Percentiles rank a stretch among this genome's conserved stretches.
Evolutionary conservation across 1,284 basidiomycete genomes (phyloP).

Genomic region (Calocybe gambosa): DNA sequence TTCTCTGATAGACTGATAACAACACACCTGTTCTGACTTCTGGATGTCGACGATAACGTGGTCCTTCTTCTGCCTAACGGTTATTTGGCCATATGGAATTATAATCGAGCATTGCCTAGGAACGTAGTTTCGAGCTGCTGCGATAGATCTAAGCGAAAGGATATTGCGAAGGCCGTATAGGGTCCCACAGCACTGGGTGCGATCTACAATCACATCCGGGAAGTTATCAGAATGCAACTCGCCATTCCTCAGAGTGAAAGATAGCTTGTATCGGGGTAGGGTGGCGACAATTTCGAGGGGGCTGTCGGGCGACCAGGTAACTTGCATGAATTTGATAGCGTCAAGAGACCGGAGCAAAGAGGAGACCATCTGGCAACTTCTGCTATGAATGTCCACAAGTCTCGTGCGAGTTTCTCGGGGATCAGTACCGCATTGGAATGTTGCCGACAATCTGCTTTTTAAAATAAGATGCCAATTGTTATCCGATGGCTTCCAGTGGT

Average conservation of each 20-base stretch:
- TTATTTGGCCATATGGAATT: constrained; percentile 29
- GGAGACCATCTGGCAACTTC: constrained; percentile 27
- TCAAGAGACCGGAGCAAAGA: constrained; percentile 27
- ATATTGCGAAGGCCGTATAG: constrained; percentile 34
- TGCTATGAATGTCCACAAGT: constrained; percentile 26
- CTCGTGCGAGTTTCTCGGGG: constrained; percentile 1
- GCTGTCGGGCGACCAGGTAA: constrained; percentile 12
- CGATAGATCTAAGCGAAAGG: constrained; percentile 31
- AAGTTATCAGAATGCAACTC: constrained; percentile 29
- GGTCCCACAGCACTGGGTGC: constrained; percentile 29
- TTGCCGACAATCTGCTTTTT: background rate
- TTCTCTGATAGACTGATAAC: background rate
- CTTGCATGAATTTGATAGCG: constrained; percentile 21
- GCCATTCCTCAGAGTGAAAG: constrained; percentile 26
- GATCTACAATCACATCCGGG: constrained; percentile 30
- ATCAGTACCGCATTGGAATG: background rate
- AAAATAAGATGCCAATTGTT: constrained; percentile 8
- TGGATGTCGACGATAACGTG: constrained; percentile 20
- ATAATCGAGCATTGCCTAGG: constrained; percentile 24
- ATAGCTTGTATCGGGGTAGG: constrained; percentile 31
- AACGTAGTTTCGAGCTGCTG: constrained; percentile 2
- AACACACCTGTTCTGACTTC: background rate
- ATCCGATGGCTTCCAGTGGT: constrained; percentile 15
- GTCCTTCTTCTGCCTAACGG: constrained; percentile 8
- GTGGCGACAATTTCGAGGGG: constrained; percentile 11